These are phyloP conservation scores for Hypomyces perniciosus DNA, from an alignment of 2,329 filamentous ascomycete species.

Conservation along the genomic window DNA sequence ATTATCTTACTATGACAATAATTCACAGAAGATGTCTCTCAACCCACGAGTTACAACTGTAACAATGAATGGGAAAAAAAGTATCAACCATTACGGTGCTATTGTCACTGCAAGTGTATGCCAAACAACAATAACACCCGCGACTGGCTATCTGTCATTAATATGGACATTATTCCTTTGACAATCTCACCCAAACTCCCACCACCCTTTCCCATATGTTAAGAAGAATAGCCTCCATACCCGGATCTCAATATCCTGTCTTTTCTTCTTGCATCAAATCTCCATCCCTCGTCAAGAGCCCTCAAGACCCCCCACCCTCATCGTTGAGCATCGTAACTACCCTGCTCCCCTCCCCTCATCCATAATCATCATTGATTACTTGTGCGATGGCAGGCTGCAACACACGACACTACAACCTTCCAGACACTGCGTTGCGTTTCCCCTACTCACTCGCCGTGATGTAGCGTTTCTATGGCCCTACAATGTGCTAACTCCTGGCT, in stretches of 20 bases:
- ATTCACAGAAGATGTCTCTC: no score
- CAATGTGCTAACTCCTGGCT: constrained; percentile 17
- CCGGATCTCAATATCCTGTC: neutral
- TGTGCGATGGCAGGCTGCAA: constrained; percentile 30
- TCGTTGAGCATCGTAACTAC: neutral
- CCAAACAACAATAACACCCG: neutral
- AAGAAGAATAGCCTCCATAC: no score
- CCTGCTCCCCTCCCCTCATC: neutral
- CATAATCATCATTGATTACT: constrained; percentile 5
- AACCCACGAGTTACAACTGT: neutral
- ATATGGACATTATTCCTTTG: no score
- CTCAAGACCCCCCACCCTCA: no score
- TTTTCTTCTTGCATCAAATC: neutral
- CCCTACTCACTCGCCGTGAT: neutral
- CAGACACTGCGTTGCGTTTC: constrained; percentile 30
- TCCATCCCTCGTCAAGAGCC: no score
- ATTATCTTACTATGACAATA: no score
- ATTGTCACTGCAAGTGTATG: constrained; percentile 2
- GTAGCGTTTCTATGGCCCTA: neutral
- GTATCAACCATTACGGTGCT: neutral
- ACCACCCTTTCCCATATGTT: no score
- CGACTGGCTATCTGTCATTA: neutral
- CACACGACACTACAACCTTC: constrained; percentile 34
- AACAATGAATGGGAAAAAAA: neutral
- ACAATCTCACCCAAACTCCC: no score